Evolutionary conservation across 2,329 filamentous ascomycete genomes (phyloP), one percentile per base, ranked within the genome.

Genomic region (Talaromyces sp.): DNA sequence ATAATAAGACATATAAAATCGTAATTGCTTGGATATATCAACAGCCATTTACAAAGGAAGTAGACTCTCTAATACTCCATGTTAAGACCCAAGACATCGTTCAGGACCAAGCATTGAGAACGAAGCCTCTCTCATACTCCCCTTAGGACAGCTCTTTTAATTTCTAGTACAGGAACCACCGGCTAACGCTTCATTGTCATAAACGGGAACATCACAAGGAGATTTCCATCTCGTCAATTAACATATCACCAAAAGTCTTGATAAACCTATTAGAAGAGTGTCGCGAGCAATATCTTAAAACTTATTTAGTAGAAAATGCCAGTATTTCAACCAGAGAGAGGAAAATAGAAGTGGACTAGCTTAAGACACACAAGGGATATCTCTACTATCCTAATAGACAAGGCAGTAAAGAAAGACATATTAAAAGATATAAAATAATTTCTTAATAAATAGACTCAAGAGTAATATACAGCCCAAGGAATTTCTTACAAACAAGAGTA

Each of bases 401-500:
- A 47, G 11, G 31, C 19, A 60, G 24, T 41, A 24, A 60, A 60
- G 24, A 27, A 45, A 41, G 24, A 47, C 4, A 22, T 60, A 9
- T 45, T 60, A 19, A 14, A 45, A 14, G 35, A 60, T 60, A 45
- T 60, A 19, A 31, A 45, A 33, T 9, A 31, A 31, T 60, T 60
- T 31, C 39, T 60, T 7, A n/a, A 60, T 19, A 11, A 27, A 69
- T 59, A 68, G 69, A 71, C 70, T 13, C 58, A 67, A 35, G 62
- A 68, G 54, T 96, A 91, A 92, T 96, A 97, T 60, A 72, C 88
- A 0, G 89, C 91, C 69, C 85, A 92, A 11, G 92, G 92, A 0
- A 94, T 96, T 39, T 92, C 93, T 0, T 95, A 96, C 74, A 86
- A 92, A 16, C 84, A 92, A 4, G 93, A 92, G 0, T 96, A 95